Percentiles rank a stretch among this genome's conserved stretches.
phyloP scores from a whole-genome alignment of 148 eudicot species.

The Fagopyrum tataricum region DNA sequence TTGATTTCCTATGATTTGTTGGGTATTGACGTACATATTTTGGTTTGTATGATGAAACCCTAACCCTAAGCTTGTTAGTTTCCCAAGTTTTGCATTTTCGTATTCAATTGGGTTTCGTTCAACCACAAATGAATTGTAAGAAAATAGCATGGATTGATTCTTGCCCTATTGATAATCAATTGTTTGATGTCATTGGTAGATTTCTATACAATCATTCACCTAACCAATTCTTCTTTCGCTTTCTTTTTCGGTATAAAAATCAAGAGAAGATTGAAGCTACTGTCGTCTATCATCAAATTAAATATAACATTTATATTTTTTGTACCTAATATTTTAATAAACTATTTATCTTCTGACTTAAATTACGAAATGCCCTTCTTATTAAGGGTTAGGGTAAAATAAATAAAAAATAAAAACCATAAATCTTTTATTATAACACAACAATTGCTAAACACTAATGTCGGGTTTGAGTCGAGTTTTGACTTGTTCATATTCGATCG shows the following conservation, averaged over 20 bases:
- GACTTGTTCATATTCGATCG: no score
- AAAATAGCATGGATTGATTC: conserved; percentile 6
- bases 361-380: no score
- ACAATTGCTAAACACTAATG: no score
- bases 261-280: no score
- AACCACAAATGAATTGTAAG: not conserved
- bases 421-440: no score
- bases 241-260: not conserved
- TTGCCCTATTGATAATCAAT: not conserved
- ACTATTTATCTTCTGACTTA: no score
- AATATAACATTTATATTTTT: not conserved
- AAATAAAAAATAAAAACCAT: no score
- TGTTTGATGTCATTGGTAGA: not conserved
- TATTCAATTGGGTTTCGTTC: not conserved
- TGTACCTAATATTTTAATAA: no score
- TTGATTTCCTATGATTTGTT: not conserved
- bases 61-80: not conserved
- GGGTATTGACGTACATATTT: not conserved
- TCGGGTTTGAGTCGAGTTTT: no score
- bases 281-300: not conserved
- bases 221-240: not conserved
- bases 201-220: not conserved
- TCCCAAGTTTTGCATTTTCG: not conserved
- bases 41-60: not conserved
- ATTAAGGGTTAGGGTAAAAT: no score